Conservation (phyloP, 371 early-diverging fungal species). For the Zancudomyces culisetae region DNA sequence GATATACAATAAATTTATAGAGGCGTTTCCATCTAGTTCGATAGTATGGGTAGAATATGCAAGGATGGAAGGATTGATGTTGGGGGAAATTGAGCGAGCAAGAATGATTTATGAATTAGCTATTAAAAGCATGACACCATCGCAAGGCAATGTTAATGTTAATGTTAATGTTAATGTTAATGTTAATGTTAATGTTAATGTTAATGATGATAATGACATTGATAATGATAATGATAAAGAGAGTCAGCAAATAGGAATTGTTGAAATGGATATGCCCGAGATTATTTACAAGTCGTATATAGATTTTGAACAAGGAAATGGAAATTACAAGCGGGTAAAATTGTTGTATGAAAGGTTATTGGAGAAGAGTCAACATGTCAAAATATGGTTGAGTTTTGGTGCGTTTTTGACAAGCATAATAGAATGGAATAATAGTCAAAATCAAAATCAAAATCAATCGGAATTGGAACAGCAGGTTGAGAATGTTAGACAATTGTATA, state of each 20-base stretch:
- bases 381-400: conserved; percentile 92
- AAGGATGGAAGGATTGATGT: conserved; percentile 58
- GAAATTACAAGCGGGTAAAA: conserved; percentile 58
- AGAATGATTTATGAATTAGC: conserved; percentile 82
- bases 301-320: conserved; percentile 76
- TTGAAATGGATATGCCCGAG: conserved; percentile 86
- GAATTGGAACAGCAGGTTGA: conserved; percentile 17
- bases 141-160: too few relatives aligned
- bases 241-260: conserved; percentile 69
- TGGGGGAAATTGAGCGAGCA: conserved; percentile 75
- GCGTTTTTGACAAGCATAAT: conserved; percentile 51
- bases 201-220: too few relatives aligned
- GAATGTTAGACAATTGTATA: conserved; percentile 53
- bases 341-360: conserved; percentile 66
- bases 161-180: too few relatives aligned
- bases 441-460: too few relatives aligned
- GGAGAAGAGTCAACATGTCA: conserved; percentile 77
- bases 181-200: too few relatives aligned
- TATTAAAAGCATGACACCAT: too few relatives aligned
- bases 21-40: conserved; percentile 65
- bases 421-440: neutral
- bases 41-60: conserved; percentile 90
- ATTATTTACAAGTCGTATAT: conserved; percentile 93
- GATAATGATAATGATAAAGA: too few relatives aligned
- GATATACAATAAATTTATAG: conserved; percentile 72